These are phyloP conservation scores for Eimeria necatrix DNA, from an alignment of 169 alveolate genomes.

Conservation along the genomic window DNA sequence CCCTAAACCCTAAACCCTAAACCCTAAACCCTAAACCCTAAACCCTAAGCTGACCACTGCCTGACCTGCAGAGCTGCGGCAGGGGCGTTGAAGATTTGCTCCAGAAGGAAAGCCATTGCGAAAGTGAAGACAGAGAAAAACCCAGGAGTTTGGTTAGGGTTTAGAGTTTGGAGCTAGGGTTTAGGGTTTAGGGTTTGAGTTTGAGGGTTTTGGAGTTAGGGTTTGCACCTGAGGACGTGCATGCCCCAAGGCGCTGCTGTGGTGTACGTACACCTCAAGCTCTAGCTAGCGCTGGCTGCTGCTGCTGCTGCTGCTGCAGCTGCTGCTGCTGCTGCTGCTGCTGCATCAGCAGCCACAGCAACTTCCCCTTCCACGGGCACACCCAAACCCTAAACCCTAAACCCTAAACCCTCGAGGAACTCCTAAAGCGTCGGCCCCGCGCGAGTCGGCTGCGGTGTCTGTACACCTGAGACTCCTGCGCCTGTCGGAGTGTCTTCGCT, in stretches of 20 bases:
- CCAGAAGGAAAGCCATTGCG: background rate
- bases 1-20: too few species aligned
- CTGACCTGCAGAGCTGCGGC: background rate
- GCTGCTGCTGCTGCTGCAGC: conserved; percentile 31
- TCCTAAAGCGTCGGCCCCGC: too few species aligned
- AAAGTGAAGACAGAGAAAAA: background rate
- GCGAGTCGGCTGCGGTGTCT: too few species aligned
- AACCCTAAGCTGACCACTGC: background rate
- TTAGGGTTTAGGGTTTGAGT: too few species aligned
- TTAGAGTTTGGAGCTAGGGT: too few species aligned
- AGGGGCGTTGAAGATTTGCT: background rate
- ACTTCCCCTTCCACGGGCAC: background rate
- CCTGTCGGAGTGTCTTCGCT: background rate
- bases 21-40: background rate
- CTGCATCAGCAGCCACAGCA: background rate
- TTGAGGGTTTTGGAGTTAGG: background rate
- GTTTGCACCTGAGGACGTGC: too few species aligned
- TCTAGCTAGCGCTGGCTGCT: background rate
- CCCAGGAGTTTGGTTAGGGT: too few species aligned
- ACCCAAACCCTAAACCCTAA: conserved; percentile 17
- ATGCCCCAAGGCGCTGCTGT: too few species aligned
- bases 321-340: background rate
- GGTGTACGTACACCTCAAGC: background rate
- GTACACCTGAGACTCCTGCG: background rate
- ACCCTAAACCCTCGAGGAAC: conserved; percentile 31